These are phyloP conservation scores for Gentiana dahurica DNA, from an alignment of 257 asterid species.

Conservation along the genomic window DNA sequence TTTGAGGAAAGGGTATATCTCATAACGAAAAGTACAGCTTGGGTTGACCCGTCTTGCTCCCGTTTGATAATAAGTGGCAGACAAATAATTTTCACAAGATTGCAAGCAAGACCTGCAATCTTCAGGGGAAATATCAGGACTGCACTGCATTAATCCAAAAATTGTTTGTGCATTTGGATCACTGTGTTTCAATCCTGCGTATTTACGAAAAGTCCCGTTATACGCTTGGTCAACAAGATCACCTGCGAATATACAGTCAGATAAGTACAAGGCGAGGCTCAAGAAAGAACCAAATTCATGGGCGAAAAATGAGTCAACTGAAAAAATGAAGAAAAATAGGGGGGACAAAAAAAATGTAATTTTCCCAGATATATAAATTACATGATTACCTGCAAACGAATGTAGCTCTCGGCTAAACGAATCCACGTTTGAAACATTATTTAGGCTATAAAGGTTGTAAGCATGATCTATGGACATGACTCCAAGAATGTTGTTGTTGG, in stretches of 20 bases:
- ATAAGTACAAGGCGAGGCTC: too few relatives aligned
- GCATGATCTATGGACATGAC: too few relatives aligned
- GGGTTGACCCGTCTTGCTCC: conserved; percentile 9
- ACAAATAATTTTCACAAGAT: neutral
- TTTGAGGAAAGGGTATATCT: neutral
- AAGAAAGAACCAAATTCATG: too few relatives aligned
- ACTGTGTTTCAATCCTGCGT: neutral
- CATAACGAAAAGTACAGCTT: conserved; percentile 3
- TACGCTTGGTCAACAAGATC: neutral
- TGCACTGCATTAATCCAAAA: conserved; percentile 13
- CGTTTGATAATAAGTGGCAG: neutral
- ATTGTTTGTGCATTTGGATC: neutral
- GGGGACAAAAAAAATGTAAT: too few relatives aligned
- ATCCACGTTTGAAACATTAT: neutral
- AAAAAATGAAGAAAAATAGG: too few relatives aligned
- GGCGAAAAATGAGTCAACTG: too few relatives aligned
- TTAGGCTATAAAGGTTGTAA: neutral
- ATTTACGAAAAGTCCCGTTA: neutral
- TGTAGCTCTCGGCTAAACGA: neutral
- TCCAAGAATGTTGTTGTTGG: too few relatives aligned
- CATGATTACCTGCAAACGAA: too few relatives aligned
- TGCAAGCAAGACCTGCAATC: conserved; percentile 10
- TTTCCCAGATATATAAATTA: too few relatives aligned
- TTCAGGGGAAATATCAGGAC: conserved; percentile 10
- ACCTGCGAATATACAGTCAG: too few relatives aligned